Evolutionary conservation across 1,284 basidiomycete genomes (phyloP), one percentile per base, ranked within the genome.

Genomic region (Cystobasidium pallidum): DNA sequence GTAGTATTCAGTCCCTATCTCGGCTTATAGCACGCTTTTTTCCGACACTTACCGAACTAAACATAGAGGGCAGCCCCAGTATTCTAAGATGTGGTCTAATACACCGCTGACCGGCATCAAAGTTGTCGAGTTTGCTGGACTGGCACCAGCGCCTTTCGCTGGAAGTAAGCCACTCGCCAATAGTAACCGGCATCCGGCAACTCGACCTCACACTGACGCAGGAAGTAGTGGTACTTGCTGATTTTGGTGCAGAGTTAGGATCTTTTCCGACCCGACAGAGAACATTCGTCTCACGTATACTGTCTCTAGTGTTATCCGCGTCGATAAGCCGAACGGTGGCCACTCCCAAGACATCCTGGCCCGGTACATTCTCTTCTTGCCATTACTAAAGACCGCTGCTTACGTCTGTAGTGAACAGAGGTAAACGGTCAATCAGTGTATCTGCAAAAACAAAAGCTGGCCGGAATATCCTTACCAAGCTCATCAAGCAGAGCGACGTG

Each of bases 81-180:
- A 6, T 34, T 57, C 11, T 19, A 57, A 57, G 54, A 57, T 57
- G 54, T 57, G 54, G 55, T 15, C 36, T 7, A 47, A 62, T 13
- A 41, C 54, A 26, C 74, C 74, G 15, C 32, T 75, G 24, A 21
- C 58, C 15, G 74, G 72, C 30, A n/a, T 73, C 34, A 73, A 74
- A 51, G 74, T 75, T 19, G 52, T 76, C 8, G 75, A 92, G 88
- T 91, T 92, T 77, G 90, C 88, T 30, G 91, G 91, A n/a, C 83
- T 92, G 17, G 91, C 90, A 4, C 91, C 91, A 1, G 90, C 86
- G 0, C 91, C 90, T 0, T 91, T 89, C 76, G 86, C 89, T 8
- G 90, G 82, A 11, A 75, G 77, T 78, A 11, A 55, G 77, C 73
- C 51, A 28, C 24, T 36, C n/a, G 30, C 30, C 11, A 2, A 15